phyloP scores from a whole-genome alignment of 495 filamentous ascomycete genomes.

The Beverwykella pulmonaria region DNA sequence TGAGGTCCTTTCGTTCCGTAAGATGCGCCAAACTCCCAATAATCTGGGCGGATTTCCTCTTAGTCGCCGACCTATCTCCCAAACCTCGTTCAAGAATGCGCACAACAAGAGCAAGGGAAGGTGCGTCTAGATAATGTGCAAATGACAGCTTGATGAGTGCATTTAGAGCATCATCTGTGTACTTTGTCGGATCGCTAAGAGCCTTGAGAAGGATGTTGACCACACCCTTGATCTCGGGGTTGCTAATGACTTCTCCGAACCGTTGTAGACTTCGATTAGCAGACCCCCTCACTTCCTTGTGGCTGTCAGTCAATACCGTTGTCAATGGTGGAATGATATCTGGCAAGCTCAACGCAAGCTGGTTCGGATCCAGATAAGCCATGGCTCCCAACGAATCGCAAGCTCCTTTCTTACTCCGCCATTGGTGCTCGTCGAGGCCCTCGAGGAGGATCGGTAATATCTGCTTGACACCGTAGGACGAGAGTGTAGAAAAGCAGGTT shows the following conservation, averaged over 20 bases:
- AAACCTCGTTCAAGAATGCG: conserved; percentile 94
- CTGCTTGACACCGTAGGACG: conserved; percentile 92
- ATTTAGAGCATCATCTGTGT: conserved; percentile 93
- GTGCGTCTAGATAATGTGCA: conserved; percentile 93
- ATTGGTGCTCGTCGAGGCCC: conserved; percentile 91
- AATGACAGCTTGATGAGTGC: conserved; percentile 93
- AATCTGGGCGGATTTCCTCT: conserved; percentile 92
- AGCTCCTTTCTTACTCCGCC: conserved; percentile 97
- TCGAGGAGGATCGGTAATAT: conserved; percentile 90
- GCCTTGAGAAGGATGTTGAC: conserved; percentile 93
- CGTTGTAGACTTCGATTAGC: conserved; percentile 95
- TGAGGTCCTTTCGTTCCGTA: conserved; percentile 91
- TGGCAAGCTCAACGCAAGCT: conserved; percentile 86
- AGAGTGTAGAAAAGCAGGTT: conserved; percentile 87
- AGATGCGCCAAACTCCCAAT: conserved; percentile 97
- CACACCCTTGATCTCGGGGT: conserved; percentile 90
- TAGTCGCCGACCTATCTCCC: conserved; percentile 86
- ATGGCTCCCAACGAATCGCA: conserved; percentile 95
- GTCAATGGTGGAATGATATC: conserved; percentile 97
- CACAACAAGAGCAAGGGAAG: conserved; percentile 89
- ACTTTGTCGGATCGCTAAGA: conserved; percentile 94
- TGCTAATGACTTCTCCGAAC: conserved; percentile 97
- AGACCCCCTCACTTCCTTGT: conserved; percentile 90
- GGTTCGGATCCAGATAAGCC: conserved; percentile 95
- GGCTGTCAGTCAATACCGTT: conserved; percentile 90